These are phyloP conservation scores for Parathielavia hyrcaniae DNA, from an alignment of 495 filamentous ascomycete genomes.

Conservation along the genomic window DNA sequence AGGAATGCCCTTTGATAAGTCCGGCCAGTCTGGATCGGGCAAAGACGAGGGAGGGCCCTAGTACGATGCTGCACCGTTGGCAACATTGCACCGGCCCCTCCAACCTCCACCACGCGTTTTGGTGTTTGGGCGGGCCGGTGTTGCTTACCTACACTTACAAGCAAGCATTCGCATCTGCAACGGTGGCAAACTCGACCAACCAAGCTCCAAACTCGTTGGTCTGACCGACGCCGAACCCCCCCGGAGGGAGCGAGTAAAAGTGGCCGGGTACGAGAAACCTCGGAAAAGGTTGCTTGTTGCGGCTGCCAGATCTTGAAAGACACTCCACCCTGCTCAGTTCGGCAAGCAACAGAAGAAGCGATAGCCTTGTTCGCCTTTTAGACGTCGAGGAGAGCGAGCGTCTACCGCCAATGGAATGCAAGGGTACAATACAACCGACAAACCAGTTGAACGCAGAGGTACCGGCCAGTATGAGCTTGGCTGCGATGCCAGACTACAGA, in stretches of 20 bases:
- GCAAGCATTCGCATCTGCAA: slow-evolving; percentile 21
- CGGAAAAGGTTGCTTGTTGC: background rate
- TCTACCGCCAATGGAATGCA: background rate
- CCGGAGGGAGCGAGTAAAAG: no score
- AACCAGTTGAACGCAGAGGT: no score
- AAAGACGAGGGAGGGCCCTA: slow-evolving; percentile 35
- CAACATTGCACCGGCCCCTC: background rate
- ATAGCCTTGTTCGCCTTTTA: slow-evolving; percentile 35
- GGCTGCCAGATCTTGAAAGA: slow-evolving; percentile 30
- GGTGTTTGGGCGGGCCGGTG: slow-evolving; percentile 18
- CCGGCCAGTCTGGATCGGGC: slow-evolving; percentile 35
- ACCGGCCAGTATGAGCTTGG: background rate
- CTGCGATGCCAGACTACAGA: background rate
- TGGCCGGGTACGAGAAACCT: background rate
- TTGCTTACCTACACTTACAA: slow-evolving; percentile 13
- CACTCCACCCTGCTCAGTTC: slow-evolving; percentile 22
- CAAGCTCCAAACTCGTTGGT: background rate
- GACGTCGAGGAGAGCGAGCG: slow-evolving; percentile 14
- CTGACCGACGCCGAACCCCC: background rate
- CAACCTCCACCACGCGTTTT: background rate
- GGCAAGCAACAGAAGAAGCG: slow-evolving; percentile 28
- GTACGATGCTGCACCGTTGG: slow-evolving; percentile 35
- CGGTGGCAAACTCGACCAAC: slow-evolving; percentile 36
- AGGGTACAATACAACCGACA: no score
- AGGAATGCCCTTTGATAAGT: slow-evolving; percentile 45